Conservation (phyloP, 148 eudicot genomes). For the Camellia granthamiana region DNA sequence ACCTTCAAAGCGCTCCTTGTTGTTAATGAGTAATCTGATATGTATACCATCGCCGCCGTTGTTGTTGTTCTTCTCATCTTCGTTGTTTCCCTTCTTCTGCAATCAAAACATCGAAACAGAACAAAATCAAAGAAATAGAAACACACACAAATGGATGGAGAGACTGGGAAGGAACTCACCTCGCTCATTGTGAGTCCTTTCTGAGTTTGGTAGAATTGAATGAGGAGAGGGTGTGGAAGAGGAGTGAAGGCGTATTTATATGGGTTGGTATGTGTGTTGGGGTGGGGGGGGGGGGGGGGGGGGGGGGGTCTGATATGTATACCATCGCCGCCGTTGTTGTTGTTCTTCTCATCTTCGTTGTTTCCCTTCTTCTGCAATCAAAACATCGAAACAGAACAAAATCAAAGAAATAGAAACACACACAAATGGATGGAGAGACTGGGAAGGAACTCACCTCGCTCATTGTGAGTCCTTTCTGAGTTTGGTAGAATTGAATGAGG, state of each 20-base stretch:
- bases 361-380: not conserved
- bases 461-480: not conserved
- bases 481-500: not conserved
- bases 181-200: not conserved
- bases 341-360: not conserved
- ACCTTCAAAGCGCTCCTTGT: constrained; percentile 37
- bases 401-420: not conserved
- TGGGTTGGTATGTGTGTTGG: too few relatives aligned
- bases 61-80: too few relatives aligned
- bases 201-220: not conserved
- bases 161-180: not conserved
- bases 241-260: not conserved
- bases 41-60: constrained; percentile 43
- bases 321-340: constrained; percentile 36
- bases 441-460: not conserved
- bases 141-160: not conserved
- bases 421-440: constrained; percentile 1
- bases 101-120: not conserved
- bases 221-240: not conserved
- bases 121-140: not conserved
- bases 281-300: too few relatives aligned
- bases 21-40: constrained; percentile 6
- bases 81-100: not conserved
- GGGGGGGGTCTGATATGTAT: constrained; percentile 28
- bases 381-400: not conserved